Base-by-base conservation (phyloP, 2,329 filamentous ascomycete species). In the Ophiostoma ulmi region DNA sequence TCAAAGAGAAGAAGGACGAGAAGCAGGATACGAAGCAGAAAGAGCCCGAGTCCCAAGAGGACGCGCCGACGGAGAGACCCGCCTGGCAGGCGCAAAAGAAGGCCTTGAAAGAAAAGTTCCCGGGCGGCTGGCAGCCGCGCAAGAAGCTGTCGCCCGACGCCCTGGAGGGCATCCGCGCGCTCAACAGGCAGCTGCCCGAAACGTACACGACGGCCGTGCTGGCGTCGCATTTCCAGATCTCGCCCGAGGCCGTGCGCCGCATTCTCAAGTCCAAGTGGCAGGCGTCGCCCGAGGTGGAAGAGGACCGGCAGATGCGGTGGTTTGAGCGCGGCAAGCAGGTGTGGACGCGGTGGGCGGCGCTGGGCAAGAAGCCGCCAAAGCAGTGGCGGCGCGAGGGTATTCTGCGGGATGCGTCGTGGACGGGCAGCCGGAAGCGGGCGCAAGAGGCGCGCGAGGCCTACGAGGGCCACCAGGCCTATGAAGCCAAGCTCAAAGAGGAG, bases 91-190 rank as follows among this genome's bases (percentile, higher is more conserved):
- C 87, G 17, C 91, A 97, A 74, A 97, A 97, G 78, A 82, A 81
- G 1, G 90, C 88, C 0, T 80, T 96, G 48, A 86, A 89, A 75
- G 80, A 87, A 72, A 99, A 98, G 77, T 95, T 97, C 74, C 88
- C 88, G 1, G 86, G 90, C 8, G 88, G 90, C 11, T 99, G 94
- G 94, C 85, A 85, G 38, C 94, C 95, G 39, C 86, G 87, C 67
- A 97, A 97, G 80, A 90, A 90, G 72, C 85, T 99, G 11, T 98
- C 95, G 0, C 95, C 95, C 0, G 94, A 98, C 79, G 93, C 94
- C 0, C 83, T 97, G 41, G 90, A 91, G n/a, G 94, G 93, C 61
- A 97, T 99, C 75, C 89, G 93, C 61, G 90, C 91, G 26, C 83
- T 99, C 44, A 88, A 97, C 78, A 82, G 85, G 36, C 89, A 93